Conservation (phyloP, 2,329 filamentous ascomycete genomes). For the Fonsecaea erecta region DNA sequence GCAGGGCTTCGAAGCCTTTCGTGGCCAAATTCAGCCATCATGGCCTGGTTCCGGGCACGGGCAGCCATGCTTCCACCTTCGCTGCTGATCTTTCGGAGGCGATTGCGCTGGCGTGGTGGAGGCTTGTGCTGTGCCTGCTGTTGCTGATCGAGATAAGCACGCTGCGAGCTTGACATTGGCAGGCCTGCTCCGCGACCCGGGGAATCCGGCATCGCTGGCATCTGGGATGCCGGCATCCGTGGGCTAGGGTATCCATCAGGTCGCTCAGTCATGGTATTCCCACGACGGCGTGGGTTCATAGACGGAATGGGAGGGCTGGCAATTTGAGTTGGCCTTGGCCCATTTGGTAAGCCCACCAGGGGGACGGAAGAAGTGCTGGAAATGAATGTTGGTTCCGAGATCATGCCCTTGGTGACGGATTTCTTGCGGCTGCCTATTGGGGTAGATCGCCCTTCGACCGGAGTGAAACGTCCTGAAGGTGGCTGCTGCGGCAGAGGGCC, state of each 20-base stretch:
- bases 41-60: slow-evolving; percentile 49
- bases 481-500: slow-evolving; percentile 52
- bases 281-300: slow-evolving; percentile 64
- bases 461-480: slow-evolving; percentile 48
- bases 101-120: slow-evolving; percentile 42
- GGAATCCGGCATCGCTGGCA: slow-evolving; percentile 15
- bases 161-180: slow-evolving; percentile 5
- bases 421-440: slow-evolving; percentile 55
- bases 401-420: slow-evolving; percentile 63
- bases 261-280: slow-evolving; percentile 51
- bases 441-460: slow-evolving; percentile 37
- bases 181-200: background rate
- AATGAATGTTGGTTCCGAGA: slow-evolving; percentile 63
- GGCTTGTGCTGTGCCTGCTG: slow-evolving; percentile 20
- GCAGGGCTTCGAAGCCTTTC: slow-evolving; percentile 34
- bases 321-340: slow-evolving; percentile 30
- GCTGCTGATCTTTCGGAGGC: slow-evolving; percentile 55
- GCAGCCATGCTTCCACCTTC: slow-evolving; percentile 56
- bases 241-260: slow-evolving; percentile 22
- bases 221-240: slow-evolving; percentile 24
- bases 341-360: slow-evolving; percentile 61
- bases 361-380: slow-evolving; percentile 63
- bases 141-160: slow-evolving; percentile 19
- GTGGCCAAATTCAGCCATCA: slow-evolving; percentile 38
- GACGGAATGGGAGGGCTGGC: slow-evolving; percentile 59